A percentile compares a stretch with the other conserved stretches of the same genome.
Conservation (phyloP, 1,284 basidiomycete genomes). For the Earliella scabrosa region DNA sequence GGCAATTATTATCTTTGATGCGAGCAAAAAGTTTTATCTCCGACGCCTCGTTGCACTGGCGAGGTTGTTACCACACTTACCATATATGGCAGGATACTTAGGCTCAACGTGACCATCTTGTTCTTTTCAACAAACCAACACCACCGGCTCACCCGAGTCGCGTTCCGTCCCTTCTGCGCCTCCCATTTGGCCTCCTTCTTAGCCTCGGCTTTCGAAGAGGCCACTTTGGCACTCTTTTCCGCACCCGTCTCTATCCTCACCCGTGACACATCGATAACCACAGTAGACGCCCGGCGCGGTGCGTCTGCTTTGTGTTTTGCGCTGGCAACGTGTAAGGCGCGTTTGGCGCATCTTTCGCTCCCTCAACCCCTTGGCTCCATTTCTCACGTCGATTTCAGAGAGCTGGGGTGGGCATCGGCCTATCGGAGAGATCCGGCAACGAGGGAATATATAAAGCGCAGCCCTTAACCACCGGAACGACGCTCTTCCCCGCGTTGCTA, state of each 20-base stretch:
- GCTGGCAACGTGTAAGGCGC: slow-evolving; percentile 18
- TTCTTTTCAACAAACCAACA: slow-evolving; percentile 21
- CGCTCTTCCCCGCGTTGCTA: slow-evolving; percentile 4
- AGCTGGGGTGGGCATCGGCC: slow-evolving; percentile 4
- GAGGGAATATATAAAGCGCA: slow-evolving; percentile 5
- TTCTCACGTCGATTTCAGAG: background rate
- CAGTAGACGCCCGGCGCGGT: slow-evolving; percentile 14
- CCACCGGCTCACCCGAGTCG: slow-evolving; percentile 1
- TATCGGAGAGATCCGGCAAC: slow-evolving; percentile 15
- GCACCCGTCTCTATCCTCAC: background rate
- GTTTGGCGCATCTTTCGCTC: slow-evolving; percentile 1
- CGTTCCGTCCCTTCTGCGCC: background rate
- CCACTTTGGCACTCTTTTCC: background rate
- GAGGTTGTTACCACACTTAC: slow-evolving; percentile 19
- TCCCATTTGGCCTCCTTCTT: background rate
- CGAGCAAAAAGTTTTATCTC: slow-evolving; percentile 15
- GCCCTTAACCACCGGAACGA: slow-evolving; percentile 16
- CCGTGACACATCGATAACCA: slow-evolving; percentile 21
- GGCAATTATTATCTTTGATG: slow-evolving; percentile 11
- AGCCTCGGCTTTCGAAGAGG: background rate
- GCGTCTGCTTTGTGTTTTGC: slow-evolving; percentile 14
- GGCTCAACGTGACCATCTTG: slow-evolving; percentile 14
- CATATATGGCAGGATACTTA: slow-evolving; percentile 8
- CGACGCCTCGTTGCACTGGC: slow-evolving; percentile 18
- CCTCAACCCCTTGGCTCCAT: background rate